Conservation (phyloP, 2,329 filamentous ascomycete species). For the Colletotrichum costaricense region DNA sequence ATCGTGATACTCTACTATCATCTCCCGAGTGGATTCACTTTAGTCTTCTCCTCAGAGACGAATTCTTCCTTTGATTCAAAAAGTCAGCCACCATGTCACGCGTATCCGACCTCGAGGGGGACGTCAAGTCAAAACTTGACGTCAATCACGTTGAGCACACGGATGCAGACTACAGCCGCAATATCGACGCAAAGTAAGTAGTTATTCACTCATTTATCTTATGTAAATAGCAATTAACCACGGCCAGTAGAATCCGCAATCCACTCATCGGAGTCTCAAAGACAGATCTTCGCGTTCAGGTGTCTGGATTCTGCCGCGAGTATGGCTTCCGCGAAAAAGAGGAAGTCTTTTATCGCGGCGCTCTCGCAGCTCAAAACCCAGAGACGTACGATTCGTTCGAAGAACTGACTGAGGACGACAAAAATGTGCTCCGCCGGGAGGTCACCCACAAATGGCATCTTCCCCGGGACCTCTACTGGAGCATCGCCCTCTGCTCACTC, state of each 20-base stretch:
- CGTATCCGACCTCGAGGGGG: conserved; percentile 39
- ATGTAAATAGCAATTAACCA: not conserved
- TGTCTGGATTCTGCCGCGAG: conserved; percentile 41
- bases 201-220: not conserved
- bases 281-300: conserved; percentile 38
- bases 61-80: too few relatives aligned
- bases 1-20: not conserved
- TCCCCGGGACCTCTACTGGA: conserved; percentile 41
- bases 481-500: conserved; percentile 44
- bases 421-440: conserved; percentile 39
- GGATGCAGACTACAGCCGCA: conserved; percentile 42
- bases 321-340: conserved; percentile 41
- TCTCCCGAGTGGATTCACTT: too few relatives aligned
- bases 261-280: conserved; percentile 41
- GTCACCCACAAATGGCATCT: conserved; percentile 44
- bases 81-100: conserved; percentile 10
- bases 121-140: conserved; percentile 35
- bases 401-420: conserved; percentile 42
- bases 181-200: conserved; percentile 45
- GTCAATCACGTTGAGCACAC: conserved; percentile 37
- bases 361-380: conserved; percentile 42
- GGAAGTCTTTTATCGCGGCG: conserved; percentile 43
- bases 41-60: too few relatives aligned
- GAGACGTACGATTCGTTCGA: conserved; percentile 36
- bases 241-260: conserved; percentile 40